These are phyloP conservation scores for Trypanosoma platydactyli DNA, from an alignment of 208 protist genomes.

Conservation along the genomic window DNA sequence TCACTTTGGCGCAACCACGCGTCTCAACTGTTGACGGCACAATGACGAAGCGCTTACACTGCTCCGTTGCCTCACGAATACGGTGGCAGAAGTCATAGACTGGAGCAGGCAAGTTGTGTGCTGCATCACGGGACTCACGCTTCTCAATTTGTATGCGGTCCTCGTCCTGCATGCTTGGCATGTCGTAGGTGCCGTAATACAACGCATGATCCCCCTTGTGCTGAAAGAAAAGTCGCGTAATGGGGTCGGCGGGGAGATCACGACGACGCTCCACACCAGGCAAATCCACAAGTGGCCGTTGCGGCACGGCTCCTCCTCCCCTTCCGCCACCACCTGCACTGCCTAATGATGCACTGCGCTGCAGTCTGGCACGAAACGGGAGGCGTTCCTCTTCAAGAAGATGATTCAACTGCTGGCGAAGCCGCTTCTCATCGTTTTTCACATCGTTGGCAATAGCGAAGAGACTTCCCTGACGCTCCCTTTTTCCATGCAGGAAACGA, in stretches of 20 bases:
- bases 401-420: slow-evolving; percentile 79
- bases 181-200: slow-evolving; percentile 89
- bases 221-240: slow-evolving; percentile 92
- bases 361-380: slow-evolving; percentile 29
- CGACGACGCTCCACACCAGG: slow-evolving; percentile 80
- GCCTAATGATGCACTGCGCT: slow-evolving; percentile 10
- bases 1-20: slow-evolving; percentile 80
- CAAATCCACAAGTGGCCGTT: slow-evolving; percentile 67
- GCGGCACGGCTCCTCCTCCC: slow-evolving; percentile 32
- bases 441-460: slow-evolving; percentile 78
- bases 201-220: slow-evolving; percentile 90
- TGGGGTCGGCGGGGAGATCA: slow-evolving; percentile 87
- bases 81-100: slow-evolving; percentile 91
- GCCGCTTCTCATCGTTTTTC: slow-evolving; percentile 51
- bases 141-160: slow-evolving; percentile 88
- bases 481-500: slow-evolving; percentile 43
- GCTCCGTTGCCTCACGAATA: slow-evolving; percentile 82
- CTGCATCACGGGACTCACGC: slow-evolving; percentile 69
- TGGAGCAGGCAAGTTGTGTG: slow-evolving; percentile 75
- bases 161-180: slow-evolving; percentile 65
- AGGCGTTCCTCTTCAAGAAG: slow-evolving; percentile 74
- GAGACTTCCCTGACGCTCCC: slow-evolving; percentile 70
- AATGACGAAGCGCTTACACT: slow-evolving; percentile 89
- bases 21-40: slow-evolving; percentile 89
- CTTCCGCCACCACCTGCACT: not conserved